Percentiles rank a stretch among this genome's conserved stretches.
Evolutionary conservation across 768 basidiomycete genomes (phyloP).

Genomic region (Boletus sp.): DNA sequence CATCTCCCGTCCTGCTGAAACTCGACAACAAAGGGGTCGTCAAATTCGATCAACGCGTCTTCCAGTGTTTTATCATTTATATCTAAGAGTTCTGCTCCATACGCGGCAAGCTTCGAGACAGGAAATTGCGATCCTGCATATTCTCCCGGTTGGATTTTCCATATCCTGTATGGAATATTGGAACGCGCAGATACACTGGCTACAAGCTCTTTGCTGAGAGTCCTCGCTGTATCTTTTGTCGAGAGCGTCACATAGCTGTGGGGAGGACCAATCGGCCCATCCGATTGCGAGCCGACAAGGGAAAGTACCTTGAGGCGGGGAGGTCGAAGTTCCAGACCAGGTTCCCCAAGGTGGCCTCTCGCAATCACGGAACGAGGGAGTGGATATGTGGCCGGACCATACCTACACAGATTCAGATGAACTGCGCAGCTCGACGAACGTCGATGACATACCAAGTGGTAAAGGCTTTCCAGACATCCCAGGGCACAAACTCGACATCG

Average conservation of each 20-base stretch:
- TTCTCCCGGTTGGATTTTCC: slow-evolving; percentile 50
- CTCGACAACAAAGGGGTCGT: slow-evolving; percentile 78
- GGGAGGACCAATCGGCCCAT: slow-evolving; percentile 27
- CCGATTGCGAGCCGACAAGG: slow-evolving; percentile 32
- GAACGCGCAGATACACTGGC: slow-evolving; percentile 33
- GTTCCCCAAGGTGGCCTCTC: slow-evolving; percentile 48
- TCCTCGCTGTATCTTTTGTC: slow-evolving; percentile 45
- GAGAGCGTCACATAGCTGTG: slow-evolving; percentile 47
- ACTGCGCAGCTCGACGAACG: neutral
- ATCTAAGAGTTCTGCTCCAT: slow-evolving; percentile 41
- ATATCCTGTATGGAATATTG: slow-evolving; percentile 52
- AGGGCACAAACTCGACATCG: slow-evolving; percentile 75
- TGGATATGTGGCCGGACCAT: slow-evolving; percentile 54
- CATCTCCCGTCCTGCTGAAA: slow-evolving; percentile 57
- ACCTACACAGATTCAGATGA: slow-evolving; percentile 48
- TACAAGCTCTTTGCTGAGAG: slow-evolving; percentile 42
- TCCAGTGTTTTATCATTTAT: slow-evolving; percentile 48
- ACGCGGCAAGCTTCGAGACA: slow-evolving; percentile 19
- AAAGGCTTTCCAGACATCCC: slow-evolving; percentile 66
- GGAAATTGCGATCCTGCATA: slow-evolving; percentile 31
- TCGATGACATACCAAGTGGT: slow-evolving; percentile 47
- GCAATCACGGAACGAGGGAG: slow-evolving; percentile 67
- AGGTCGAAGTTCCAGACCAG: slow-evolving; percentile 69
- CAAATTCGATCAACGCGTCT: slow-evolving; percentile 53
- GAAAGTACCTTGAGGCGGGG: slow-evolving; percentile 57